These are phyloP conservation scores for Eucalyptus victrix DNA, from an alignment of 345 rosid species.

Conservation along the genomic window DNA sequence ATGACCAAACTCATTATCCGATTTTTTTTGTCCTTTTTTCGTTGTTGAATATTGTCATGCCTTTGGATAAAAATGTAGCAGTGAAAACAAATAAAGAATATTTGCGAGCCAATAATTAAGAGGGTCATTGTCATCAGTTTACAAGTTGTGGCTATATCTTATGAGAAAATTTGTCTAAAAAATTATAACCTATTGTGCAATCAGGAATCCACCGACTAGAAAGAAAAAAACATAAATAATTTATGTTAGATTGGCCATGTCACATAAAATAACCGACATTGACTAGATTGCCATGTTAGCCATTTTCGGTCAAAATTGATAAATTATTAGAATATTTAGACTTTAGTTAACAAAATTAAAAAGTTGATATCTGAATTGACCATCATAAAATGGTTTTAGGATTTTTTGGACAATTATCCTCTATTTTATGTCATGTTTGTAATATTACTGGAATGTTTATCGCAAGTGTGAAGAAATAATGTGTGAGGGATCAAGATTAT, in stretches of 20 bases:
- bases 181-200: neutral
- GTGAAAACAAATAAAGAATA: neutral
- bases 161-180: neutral
- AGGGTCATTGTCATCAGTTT: neutral
- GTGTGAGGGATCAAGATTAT: neutral
- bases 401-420: neutral
- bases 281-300: fast-evolving
- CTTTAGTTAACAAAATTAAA: neutral
- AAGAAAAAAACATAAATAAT: neutral
- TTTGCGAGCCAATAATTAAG: neutral
- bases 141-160: neutral
- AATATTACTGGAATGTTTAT: neutral
- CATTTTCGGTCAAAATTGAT: neutral
- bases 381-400: fast-evolving
- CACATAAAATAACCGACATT: fast-evolving
- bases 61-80: neutral
- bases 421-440: neutral
- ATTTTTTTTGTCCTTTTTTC: neutral
- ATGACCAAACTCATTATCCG: neutral
- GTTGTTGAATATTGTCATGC: neutral
- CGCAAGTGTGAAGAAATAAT: neutral
- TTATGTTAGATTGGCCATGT: fast-evolving
- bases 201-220: neutral
- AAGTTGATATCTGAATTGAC: fast-evolving
- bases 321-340: neutral